Evolutionary conservation across 495 filamentous ascomycete species (phyloP), one percentile per base, ranked within the genome.

Genomic region (Penicillium pancosmium): DNA sequence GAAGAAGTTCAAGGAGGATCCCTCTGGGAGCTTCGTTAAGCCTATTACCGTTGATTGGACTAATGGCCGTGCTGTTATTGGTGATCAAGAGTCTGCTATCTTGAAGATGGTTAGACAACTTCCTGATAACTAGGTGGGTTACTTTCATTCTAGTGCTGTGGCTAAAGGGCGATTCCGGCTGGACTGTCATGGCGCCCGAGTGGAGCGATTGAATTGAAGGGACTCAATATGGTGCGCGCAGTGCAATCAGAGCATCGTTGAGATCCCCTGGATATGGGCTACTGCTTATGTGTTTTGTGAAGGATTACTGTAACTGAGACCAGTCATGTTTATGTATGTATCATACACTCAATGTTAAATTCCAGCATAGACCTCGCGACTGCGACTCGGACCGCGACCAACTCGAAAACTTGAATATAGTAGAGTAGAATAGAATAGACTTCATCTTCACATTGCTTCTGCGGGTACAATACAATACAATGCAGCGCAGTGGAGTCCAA

Each of bases 31-130:
- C 54, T 89, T 98, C 73, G 74, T 84, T 54, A 72, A 86, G 56
- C 94, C 95, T 48, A 71, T 96, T 66, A 83, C 82, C 52, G 95
- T 98, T 23, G 94, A 98, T 73, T 98, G 94, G 95, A 87, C 88
- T 60, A 91, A 92, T 75, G 95, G 94, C 54, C 86, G 84, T 68
- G 92, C 86, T 66, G 82, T 90, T 31, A 78, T 84, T 52, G 90
- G 91, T 7, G 88, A 89, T 48, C 82, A 88, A 60, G 86, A 93
- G 77, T 93, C 91, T 12, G 90, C 91, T 74, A 95, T 97, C 48
- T 70, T 95, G 65, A 87, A 86, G 66, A 83, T 97, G 81, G 73
- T 97, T 16, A 78, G 83, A 40, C 77, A 86, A 57, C 44, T 74
- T 25, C 70, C 68, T 19, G 50, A 38, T 47, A 64, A 69, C 53